Base-by-base conservation (phyloP, 305 asterid genomes). In the Ilex paraguariensis region DNA sequence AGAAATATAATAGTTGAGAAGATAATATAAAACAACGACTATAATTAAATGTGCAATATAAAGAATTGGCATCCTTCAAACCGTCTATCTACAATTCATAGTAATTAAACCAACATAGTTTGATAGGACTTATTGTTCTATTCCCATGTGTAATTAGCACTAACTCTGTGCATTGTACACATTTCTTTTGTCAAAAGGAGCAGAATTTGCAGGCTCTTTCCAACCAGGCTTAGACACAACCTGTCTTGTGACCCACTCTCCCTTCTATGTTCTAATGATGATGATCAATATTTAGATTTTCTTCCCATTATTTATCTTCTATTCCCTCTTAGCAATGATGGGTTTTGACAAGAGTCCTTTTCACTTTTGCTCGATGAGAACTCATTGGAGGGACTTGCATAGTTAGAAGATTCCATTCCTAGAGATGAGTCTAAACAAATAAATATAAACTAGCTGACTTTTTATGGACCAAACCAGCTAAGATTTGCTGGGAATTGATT, bases 391-490 rank as follows among this genome's bases (percentile, higher is more conserved):
- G 50, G 59, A 21, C 51, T 56, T 56, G 31, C 33, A 57, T 57
- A 59, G 65, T 69, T 75, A 54, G 87, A 80, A 82, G 89, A 85
- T 85, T 82, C 87, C 82, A 77, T 72, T 63, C 82, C 71, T 66
- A 67, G 62, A 73, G 79, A 82, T 76, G 66, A 74, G 82, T 80
- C 76, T 8, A 36, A 77, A 33, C 81, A 73, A 49, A 75, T 67
- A 74, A 70, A 72, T 62, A 59, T 57, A 67, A 62, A 70, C 21
- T 54, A 58, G 28, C 36, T 57, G 69, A 79, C 53, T 57, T 15
- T 17, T 56, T 52, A 76, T 67, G 62, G 70, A 72, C 55, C 70
- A 69, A 77, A 80, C 53, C 87, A 82, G 82, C 83, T 70, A 81
- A 73, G 84, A 79, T 83, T 70, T 77, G 78, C 80, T 83, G 83